Percentiles rank a stretch among this genome's conserved stretches.
phyloP scores from a whole-genome alignment of 2,329 filamentous ascomycete species.

The Fulvia fulva region DNA sequence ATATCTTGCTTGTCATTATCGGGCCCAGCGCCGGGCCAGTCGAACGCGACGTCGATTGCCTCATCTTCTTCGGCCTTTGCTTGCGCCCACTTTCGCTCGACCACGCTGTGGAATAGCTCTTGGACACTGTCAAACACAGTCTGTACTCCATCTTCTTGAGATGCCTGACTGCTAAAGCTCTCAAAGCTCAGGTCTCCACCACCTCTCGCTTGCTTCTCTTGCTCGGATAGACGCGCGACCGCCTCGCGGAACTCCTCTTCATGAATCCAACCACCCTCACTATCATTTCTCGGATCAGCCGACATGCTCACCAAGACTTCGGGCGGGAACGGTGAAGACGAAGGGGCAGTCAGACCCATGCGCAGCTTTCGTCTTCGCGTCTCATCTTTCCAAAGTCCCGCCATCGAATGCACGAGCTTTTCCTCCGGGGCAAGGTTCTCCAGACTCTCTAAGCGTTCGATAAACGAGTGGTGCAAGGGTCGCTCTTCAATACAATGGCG shows the following conservation, averaged over 20 bases:
- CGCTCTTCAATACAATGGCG: constrained; percentile 70
- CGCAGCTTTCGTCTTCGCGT: constrained; percentile 70
- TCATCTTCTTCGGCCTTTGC: constrained; percentile 8
- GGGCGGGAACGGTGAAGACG: constrained; percentile 73
- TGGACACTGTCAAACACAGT: constrained; percentile 80
- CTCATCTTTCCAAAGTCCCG: constrained; percentile 87
- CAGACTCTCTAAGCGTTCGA: constrained; percentile 58
- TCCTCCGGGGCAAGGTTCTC: constrained; percentile 60
- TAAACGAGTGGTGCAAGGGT: constrained; percentile 81
- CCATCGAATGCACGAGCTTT: constrained; percentile 91
- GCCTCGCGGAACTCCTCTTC: constrained; percentile 75
- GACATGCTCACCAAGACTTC: constrained; percentile 88
- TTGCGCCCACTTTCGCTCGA: constrained; percentile 12
- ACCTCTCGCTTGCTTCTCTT: constrained; percentile 55
- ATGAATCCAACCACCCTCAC: constrained; percentile 84
- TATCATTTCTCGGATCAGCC: constrained; percentile 68
- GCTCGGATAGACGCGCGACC: constrained; percentile 58
- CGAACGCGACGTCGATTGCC: constrained; percentile 7
- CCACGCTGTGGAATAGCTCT: constrained; percentile 68
- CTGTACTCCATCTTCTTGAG: constrained; percentile 58
- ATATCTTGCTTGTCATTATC: constrained; percentile 18
- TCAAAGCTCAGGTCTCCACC: constrained; percentile 56
- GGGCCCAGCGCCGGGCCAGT: constrained; percentile 4
- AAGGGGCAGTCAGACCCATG: constrained; percentile 59
- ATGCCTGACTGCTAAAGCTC: constrained; percentile 56